A percentile compares a stretch with the other conserved stretches of the same genome.
Evolutionary conservation across 2,329 filamentous ascomycete genomes (phyloP).

Genomic region (Trichothecium roseum): DNA sequence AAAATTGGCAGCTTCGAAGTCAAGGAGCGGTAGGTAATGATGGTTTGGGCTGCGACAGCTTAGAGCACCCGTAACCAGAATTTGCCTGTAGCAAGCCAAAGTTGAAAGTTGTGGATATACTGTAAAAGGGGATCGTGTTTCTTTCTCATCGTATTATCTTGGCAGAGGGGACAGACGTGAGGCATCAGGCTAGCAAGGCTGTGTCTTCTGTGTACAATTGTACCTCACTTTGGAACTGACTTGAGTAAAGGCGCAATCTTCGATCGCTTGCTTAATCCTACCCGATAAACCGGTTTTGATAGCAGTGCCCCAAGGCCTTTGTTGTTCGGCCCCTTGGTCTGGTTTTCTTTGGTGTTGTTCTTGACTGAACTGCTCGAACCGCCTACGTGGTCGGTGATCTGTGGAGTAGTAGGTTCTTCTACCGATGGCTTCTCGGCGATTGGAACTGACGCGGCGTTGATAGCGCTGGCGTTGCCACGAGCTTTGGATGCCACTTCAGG

Average conservation of each 20-base stretch:
- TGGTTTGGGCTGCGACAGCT: no score
- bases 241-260: slow-evolving; percentile 42
- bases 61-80: no score
- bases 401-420: slow-evolving; percentile 4
- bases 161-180: no score
- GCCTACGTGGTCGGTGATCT: slow-evolving; percentile 3
- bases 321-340: slow-evolving; percentile 7
- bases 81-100: no score
- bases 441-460: neutral
- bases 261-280: slow-evolving; percentile 39
- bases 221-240: slow-evolving; percentile 29
- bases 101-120: no score
- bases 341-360: slow-evolving; percentile 1
- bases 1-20: no score
- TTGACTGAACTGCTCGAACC: slow-evolving; percentile 1
- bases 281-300: slow-evolving; percentile 32
- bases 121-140: no score
- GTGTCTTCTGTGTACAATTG: no score
- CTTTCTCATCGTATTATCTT: no score
- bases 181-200: no score
- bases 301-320: slow-evolving; percentile 4
- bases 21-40: no score
- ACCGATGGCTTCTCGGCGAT: neutral
- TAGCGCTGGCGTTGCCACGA: neutral
- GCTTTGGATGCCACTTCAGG: neutral